These are phyloP conservation scores for Rhododendron griersonianum DNA, from an alignment of 148 eudicot species.

Conservation along the genomic window DNA sequence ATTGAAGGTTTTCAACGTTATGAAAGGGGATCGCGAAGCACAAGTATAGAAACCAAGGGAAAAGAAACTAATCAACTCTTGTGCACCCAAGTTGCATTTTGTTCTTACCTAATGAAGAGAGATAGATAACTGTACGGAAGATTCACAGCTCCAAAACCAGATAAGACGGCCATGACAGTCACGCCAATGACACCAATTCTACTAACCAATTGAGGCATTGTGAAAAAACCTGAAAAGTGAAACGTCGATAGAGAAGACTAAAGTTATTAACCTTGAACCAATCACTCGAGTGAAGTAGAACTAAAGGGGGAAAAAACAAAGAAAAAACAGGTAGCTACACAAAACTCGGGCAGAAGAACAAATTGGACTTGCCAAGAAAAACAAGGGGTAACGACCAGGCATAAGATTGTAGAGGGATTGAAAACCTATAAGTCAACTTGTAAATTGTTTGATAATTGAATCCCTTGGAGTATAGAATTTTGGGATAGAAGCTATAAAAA, in stretches of 20 bases:
- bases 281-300: not conserved
- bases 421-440: not conserved
- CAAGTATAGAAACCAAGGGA: not conserved
- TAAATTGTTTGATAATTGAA: not conserved
- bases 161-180: slow-evolving; percentile 92
- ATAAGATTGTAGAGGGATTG: not conserved
- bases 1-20: not conserved
- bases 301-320: not conserved
- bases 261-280: not conserved
- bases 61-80: not conserved
- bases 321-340: not conserved
- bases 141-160: slow-evolving; percentile 99
- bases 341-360: not conserved
- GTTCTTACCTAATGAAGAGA: slow-evolving; percentile 80
- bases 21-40: not conserved
- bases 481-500: not conserved
- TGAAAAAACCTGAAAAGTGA: slow-evolving; percentile 72
- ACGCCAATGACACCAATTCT: slow-evolving; percentile 99
- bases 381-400: not conserved
- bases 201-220: slow-evolving; percentile 95
- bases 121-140: slow-evolving; percentile 94
- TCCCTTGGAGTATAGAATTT: not conserved
- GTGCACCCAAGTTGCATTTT: not conserved
- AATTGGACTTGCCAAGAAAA: not conserved
- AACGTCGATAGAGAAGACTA: slow-evolving; percentile 3